These are phyloP conservation scores for Botrytis galanthina DNA, from an alignment of 2,329 filamentous ascomycete species.

Conservation along the genomic window DNA sequence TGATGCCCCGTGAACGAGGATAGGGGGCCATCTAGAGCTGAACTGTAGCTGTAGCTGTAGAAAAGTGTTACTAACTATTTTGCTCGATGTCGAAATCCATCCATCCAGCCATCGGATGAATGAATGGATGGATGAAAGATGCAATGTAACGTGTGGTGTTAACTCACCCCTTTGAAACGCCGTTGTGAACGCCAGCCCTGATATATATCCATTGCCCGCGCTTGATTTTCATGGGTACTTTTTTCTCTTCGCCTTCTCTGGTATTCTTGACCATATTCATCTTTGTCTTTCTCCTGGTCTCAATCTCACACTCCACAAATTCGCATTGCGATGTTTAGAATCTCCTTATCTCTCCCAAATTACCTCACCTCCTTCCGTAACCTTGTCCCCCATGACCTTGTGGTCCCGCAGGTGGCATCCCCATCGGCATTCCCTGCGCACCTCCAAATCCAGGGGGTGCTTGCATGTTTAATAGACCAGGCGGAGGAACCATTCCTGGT, in stretches of 20 bases:
- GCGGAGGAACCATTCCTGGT: conserved; percentile 3
- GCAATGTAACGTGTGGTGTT: background rate
- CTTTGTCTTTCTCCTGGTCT: too few relatives aligned
- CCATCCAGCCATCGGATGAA: background rate
- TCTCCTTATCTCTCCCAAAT: background rate
- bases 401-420: conserved; percentile 33
- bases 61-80: background rate
- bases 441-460: conserved; percentile 36
- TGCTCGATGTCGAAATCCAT: background rate
- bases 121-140: background rate
- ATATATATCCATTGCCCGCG: conserved; percentile 5
- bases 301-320: background rate
- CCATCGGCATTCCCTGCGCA: conserved; percentile 30
- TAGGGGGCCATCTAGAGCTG: too few relatives aligned
- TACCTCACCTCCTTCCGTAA: conserved; percentile 14
- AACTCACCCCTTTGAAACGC: conserved; percentile 14
- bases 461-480: conserved; percentile 27
- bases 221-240: background rate
- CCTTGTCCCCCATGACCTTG: conserved; percentile 27
- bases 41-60: background rate
- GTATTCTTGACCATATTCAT: too few relatives aligned
- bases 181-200: background rate
- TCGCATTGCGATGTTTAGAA: background rate
- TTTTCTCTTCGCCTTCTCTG: background rate
- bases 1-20: background rate